Base-by-base conservation (phyloP, 345 rosid species). In the Noccaea bulbosa region DNA sequence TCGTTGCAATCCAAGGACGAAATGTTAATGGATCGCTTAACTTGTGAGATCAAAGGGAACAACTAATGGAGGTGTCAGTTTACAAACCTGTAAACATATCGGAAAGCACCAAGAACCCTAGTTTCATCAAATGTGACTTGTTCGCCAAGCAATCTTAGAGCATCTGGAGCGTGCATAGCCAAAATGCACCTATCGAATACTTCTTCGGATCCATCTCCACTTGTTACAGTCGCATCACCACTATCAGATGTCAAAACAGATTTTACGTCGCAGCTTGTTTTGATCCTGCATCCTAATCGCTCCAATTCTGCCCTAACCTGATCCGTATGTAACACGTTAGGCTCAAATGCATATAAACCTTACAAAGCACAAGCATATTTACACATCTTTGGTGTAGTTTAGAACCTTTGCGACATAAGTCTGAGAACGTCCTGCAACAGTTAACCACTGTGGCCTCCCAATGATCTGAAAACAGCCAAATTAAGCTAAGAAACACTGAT, bases 371-470 rank as follows among this genome's bases (percentile, higher is more conserved):
- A 54, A 22, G 7, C 5, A 12, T 14, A 3, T 46, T 4, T 37
- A 47, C 56, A n/a, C 8, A 38, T 39, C 32, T 50, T 11, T 48
- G 40, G 1, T 49, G 58, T 64, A 16, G 33, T 30, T 30, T 43
- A 4, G 47, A 75, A 88, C 98, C 92, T 87, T 89, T 27, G 83
- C 76, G 35, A 89, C 87, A 62, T 87, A 93, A 44, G 77, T 43
- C 74, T 82, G 94, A 0, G 98, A 93, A 60, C 91, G 84, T 61
- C 83, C 20, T 51, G 70, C 77, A 43, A 93, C 92, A 15, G 94
- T 91, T 35, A 93, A 87, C 98, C 96, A 93, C 52, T 87, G 97
- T 33, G 97, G 98, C 24, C 91, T 86, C 39, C 97, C 96, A 75
- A 87, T 81, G 62, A 91, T 79, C 98, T 93, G 78, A 56, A 2